Evolutionary conservation across 176 grass and related monocot genomes (phyloP).

Genomic region (Musa beccarii): DNA sequence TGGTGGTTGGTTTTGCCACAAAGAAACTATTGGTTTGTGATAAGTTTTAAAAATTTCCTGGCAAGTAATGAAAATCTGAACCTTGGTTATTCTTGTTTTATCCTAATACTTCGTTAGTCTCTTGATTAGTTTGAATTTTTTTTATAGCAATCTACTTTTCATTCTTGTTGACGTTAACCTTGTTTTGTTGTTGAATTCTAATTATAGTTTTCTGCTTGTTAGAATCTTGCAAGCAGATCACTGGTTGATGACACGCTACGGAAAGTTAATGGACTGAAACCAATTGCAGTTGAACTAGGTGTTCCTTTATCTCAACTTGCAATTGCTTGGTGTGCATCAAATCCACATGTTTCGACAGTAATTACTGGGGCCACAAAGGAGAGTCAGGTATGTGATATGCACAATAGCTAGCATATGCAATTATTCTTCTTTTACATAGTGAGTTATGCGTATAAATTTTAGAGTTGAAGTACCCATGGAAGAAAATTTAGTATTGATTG

Average conservation of each 20-base stretch:
- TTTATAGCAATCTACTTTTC: neutral
- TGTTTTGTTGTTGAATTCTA: neutral
- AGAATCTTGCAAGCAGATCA: constrained; percentile 89
- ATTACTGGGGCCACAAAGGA: constrained; percentile 97
- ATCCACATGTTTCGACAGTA: constrained; percentile 87
- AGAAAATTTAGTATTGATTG: too few relatives aligned
- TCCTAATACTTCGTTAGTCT: neutral
- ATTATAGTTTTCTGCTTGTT: constrained; percentile 5
- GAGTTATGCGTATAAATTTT: neutral
- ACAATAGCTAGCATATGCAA: neutral
- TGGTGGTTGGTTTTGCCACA: neutral
- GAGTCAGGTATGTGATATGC: constrained; percentile 55
- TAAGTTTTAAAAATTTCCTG: neutral
- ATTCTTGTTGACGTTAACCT: neutral
- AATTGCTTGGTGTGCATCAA: constrained; percentile 94
- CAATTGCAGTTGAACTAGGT: constrained; percentile 68
- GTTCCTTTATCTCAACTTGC: constrained; percentile 77
- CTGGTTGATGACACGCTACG: constrained; percentile 70
- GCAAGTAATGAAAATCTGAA: neutral
- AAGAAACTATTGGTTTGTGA: neutral
- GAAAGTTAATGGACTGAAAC: constrained; percentile 86
- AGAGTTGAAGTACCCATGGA: neutral
- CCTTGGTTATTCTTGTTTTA: neutral
- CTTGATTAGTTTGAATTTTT: neutral
- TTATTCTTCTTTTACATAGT: neutral